Evolutionary conservation across 1,284 basidiomycete species (phyloP), one percentile per base, ranked within the genome.

Genomic region (Agroathelia rolfsii): DNA sequence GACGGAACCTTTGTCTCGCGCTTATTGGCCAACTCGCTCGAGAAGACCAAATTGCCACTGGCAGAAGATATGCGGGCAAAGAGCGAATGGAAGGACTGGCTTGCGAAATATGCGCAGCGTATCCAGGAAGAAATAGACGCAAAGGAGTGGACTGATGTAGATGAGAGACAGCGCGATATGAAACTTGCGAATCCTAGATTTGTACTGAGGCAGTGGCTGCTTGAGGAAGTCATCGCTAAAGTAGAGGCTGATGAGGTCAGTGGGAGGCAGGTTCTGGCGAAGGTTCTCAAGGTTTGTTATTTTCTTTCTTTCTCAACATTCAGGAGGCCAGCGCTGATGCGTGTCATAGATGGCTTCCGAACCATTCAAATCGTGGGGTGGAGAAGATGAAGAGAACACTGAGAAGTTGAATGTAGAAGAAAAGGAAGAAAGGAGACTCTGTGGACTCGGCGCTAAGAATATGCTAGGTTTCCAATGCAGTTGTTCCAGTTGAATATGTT

Each of bases 381-480:
- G 70, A 1, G 80, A 81, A 46, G 55, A 61, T 20, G 48, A 57
- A 6, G 44, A 47, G 25, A 41, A 57, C 2, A 62, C 66, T 13
- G 51, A 50, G 14, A 56, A 64, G 27, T 48, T 79, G 13, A 64
- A 61, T 36, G 57, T 58, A 3, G 83, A 87, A 51, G 68, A 71
- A 34, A 65, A 52, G 42, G 84, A 88, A 46, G 83, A 89, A 53
- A 62, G 75, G 39, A 61, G 83, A 39, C 74, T 80, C 41, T 94
- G 88, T 52, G 75, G 78, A 8, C 59, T 88, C 24, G 90, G 90
- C 2, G 73, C 76, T 18, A 72, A 64, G 49, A 66, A 58, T 41
- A 68, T 89, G 69, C 58, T 93, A 15, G 92, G 90, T 0, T 93
- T 92, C 63, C 89, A 94, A 53, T 95, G 90, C 53, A 88, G 83